These are phyloP conservation scores for Rhodotorula diobovata DNA, from an alignment of 768 basidiomycete species.

Conservation along the genomic window DNA sequence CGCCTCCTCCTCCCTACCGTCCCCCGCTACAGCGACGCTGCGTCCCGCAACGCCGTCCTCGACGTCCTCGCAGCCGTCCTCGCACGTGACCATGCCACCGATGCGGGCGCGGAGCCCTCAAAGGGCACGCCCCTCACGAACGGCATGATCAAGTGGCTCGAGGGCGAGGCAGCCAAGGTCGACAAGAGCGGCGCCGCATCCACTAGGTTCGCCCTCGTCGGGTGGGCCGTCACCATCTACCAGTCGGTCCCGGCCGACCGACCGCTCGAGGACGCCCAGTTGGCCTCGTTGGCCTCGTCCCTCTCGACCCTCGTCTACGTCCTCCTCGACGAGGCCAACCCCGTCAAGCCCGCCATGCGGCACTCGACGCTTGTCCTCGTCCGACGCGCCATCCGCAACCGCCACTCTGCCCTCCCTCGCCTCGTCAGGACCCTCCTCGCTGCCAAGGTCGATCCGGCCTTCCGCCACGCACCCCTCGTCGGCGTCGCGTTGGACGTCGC, in stretches of 20 bases:
- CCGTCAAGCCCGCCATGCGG: constrained; percentile 59
- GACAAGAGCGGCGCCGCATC: constrained; percentile 49
- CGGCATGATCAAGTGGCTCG: constrained; percentile 71
- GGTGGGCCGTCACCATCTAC: constrained; percentile 67
- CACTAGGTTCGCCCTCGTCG: constrained; percentile 64
- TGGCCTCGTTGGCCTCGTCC: constrained; percentile 56
- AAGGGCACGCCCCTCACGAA: constrained; percentile 58
- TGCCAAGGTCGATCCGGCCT: constrained; percentile 31
- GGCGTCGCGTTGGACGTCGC: constrained; percentile 56
- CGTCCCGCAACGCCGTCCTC: constrained; percentile 69
- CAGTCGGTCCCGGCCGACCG: constrained; percentile 47
- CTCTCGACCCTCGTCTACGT: constrained; percentile 62
- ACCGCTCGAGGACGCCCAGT: constrained; percentile 46
- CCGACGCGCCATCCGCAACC: constrained; percentile 62
- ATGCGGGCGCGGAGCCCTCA: constrained; percentile 33
- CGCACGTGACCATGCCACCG: constrained; percentile 53
- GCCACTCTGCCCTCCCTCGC: constrained; percentile 1
- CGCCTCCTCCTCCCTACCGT: constrained; percentile 68
- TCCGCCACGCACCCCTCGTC: constrained; percentile 55
- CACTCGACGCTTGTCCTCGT: constrained; percentile 60
- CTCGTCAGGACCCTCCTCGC: constrained; percentile 17
- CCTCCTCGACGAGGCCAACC: constrained; percentile 53
- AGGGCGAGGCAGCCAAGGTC: constrained; percentile 61
- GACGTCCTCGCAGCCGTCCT: constrained; percentile 62
- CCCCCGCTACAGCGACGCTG: constrained; percentile 68